A percentile compares a stretch with the other conserved stretches of the same genome.
Conservation (phyloP, 176 grass and related monocot species). For the barley (Hordeum vulgare) region DNA sequence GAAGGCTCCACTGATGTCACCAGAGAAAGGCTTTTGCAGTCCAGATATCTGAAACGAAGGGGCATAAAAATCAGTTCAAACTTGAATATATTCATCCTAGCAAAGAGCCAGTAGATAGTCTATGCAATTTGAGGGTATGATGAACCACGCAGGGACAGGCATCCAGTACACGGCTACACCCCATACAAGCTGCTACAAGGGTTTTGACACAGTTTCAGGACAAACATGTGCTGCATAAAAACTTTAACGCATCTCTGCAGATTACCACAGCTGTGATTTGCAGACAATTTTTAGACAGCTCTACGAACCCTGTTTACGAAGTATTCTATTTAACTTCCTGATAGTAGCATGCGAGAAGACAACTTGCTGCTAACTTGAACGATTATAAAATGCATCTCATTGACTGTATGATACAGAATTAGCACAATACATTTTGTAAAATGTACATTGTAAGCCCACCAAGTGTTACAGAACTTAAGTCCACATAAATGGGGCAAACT, state of each 20-base stretch:
- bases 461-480: neutral
- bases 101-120: neutral
- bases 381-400: neutral
- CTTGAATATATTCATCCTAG: neutral
- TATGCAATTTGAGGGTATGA: neutral
- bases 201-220: no score
- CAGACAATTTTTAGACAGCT: neutral
- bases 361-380: neutral
- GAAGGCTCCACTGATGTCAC: constrained; percentile 4
- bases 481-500: neutral
- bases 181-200: no score
- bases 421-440: neutral
- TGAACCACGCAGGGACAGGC: neutral
- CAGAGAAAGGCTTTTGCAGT: neutral
- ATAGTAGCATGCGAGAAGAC: neutral
- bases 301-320: neutral
- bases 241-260: neutral
- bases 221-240: no score
- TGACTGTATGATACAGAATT: neutral
- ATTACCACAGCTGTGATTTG: neutral
- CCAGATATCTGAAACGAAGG: constrained; percentile 27
- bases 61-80: neutral
- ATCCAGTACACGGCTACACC: no score
- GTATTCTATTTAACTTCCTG: neutral
- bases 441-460: neutral